Conservation (phyloP, 75 land plant species). For the Pinus taeda region DNA sequence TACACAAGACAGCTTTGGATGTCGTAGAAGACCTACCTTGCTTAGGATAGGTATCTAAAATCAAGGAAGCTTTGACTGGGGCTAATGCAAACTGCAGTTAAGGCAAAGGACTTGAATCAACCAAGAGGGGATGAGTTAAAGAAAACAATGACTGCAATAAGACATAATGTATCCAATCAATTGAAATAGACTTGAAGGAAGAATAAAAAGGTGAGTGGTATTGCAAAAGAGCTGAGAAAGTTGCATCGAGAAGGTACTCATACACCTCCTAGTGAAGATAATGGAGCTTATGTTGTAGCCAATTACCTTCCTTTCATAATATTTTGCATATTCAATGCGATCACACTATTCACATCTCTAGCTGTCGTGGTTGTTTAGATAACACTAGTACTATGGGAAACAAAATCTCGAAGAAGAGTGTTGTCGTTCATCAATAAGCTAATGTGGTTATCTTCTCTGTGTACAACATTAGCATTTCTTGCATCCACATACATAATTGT, state of each 20-base stretch:
- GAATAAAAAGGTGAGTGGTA: slow-evolving; percentile 62
- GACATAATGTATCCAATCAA: slow-evolving; percentile 60
- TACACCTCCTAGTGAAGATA: slow-evolving; percentile 15
- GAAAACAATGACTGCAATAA: slow-evolving; percentile 53
- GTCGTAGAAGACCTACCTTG: too few species aligned
- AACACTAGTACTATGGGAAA: slow-evolving; percentile 59
- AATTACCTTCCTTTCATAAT: slow-evolving; percentile 36
- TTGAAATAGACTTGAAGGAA: slow-evolving; percentile 65
- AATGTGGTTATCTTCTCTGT: too few species aligned
- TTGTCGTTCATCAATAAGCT: slow-evolving; percentile 63
- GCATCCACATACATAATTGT: slow-evolving; percentile 70
- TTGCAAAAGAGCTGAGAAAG: slow-evolving; percentile 64
- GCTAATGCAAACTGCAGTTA: too few species aligned
- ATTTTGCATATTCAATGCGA: slow-evolving; percentile 68
- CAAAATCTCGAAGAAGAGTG: slow-evolving; percentile 60
- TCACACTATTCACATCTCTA: slow-evolving; percentile 66
- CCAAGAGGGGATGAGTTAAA: too few species aligned
- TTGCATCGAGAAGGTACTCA: slow-evolving; percentile 61
- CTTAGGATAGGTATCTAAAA: too few species aligned
- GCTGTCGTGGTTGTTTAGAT: slow-evolving; percentile 79
- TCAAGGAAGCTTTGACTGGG: too few species aligned
- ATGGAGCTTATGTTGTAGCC: slow-evolving; percentile 40
- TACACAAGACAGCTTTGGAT: too few species aligned
- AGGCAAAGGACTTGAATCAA: too few species aligned
- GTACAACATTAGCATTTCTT: slow-evolving; percentile 67